Evolutionary conservation across 306 rosid genomes (phyloP), one percentile per base, ranked within the genome.

Genomic region (Cicer pinnatifidum): DNA sequence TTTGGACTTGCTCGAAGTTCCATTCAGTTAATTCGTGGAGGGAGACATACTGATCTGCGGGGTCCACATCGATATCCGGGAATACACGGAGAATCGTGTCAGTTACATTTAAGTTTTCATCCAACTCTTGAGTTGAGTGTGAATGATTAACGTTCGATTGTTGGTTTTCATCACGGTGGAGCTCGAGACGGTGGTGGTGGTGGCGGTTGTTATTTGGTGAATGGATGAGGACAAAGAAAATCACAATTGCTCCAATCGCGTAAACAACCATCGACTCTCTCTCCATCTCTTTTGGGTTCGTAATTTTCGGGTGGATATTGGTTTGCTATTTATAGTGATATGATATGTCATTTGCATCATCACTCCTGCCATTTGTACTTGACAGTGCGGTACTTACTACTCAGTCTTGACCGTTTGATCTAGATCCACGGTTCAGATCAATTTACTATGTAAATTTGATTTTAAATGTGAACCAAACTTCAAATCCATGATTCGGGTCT

Each of bases 141-240:
- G 83, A 47, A 2, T 84, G 86, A 38, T 89, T 86, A 10, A 88
- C 44, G 75, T 83, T 61, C 58, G 88, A 83, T 83, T 66, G 86
- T n/a, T 86, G 80, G 65, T 81, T 85, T 84, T 92, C 97, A 45
- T 89, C 92, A 15, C 90, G 97, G 88, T 86, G 96, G 84, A 89
- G 89, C 84, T 86, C 78, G 93, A 89, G 23, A 0, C 97, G 92
- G 81, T 88, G 93, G 75, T 89, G 90, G 52, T 85, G 87, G 5
- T 2, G 35, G 5, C 4, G 4, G 35, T 28, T 28, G 35, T 48
- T n/a, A 9, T 11, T 46, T 12, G 52, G 52, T 46, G 59, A 53
- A 11, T 17, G 1, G 11, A 96, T 89, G 59, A 93, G 79, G 38
- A 93, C 86, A 5, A 87, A 35, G 12, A 93, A 67, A 0, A 89